Percentiles rank a stretch among this genome's conserved stretches.
Conservation (phyloP, 352 stramenopile genomes). For the Globisporangium barbulae region DNA sequence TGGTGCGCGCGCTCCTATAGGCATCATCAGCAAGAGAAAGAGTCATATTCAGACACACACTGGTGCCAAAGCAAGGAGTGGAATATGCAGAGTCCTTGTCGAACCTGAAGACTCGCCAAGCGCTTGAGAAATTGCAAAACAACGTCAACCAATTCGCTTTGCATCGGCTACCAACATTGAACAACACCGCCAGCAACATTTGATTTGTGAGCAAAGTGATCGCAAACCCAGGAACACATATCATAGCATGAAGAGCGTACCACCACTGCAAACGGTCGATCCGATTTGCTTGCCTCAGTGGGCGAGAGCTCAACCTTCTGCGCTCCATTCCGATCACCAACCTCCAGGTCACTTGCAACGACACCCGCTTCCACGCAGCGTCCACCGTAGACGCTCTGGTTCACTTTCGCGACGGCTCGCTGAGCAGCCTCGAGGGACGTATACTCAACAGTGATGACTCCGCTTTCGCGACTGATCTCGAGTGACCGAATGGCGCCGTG, state of each 20-base stretch:
- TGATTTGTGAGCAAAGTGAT: not conserved
- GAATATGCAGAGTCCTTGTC: not conserved
- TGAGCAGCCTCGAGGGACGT: not conserved
- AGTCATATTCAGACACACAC: not conserved
- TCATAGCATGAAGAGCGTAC: not conserved
- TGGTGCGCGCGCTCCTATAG: constrained; percentile 18
- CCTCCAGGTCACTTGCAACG: not conserved
- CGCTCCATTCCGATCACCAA: not conserved
- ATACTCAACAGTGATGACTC: constrained; percentile 6
- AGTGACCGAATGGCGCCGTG: not conserved
- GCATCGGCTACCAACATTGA: not conserved
- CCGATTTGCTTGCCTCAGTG: not conserved
- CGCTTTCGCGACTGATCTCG: constrained; percentile 5
- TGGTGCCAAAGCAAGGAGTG: not conserved
- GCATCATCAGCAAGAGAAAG: not conserved
- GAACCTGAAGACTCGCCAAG: constrained; percentile 16
- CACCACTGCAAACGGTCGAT: not conserved
- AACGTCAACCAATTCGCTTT: not conserved
- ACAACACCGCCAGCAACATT: not conserved
- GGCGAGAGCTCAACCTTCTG: not conserved
- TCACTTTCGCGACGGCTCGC: not conserved
- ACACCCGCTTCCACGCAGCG: not conserved
- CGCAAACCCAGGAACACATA: not conserved
- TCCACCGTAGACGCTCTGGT: constrained; percentile 8
- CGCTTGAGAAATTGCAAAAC: constrained; percentile 14